These are phyloP conservation scores for Populus hybrid DNA, from an alignment of 441 rosid species.

Conservation along the genomic window DNA sequence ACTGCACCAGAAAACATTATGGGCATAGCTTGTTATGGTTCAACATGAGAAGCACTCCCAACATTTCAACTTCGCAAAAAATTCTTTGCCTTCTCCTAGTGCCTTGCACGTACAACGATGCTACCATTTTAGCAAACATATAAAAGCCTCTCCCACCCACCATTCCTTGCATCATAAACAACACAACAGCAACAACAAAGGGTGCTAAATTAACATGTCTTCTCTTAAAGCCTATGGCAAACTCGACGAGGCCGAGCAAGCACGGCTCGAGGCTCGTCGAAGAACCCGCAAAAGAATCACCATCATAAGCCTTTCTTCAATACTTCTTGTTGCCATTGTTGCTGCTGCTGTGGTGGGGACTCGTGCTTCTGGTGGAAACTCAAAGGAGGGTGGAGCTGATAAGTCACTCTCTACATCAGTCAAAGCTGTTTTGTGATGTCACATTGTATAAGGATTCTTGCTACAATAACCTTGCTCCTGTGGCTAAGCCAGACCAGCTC, in stretches of 20 bases:
- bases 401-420: conserved; percentile 37
- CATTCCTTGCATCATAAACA: neutral
- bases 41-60: conserved; percentile 28
- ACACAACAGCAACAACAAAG: neutral
- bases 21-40: neutral
- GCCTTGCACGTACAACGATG: conserved; percentile 24
- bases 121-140: neutral
- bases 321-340: conserved; percentile 39
- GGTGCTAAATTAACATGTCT: conserved; percentile 28
- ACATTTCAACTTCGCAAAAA: neutral
- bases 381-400: conserved; percentile 13
- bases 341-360: conserved; percentile 61
- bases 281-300: conserved; percentile 40
- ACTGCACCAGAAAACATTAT: neutral
- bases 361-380: conserved; percentile 6
- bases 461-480: conserved; percentile 31
- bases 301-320: conserved; percentile 45
- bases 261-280: conserved; percentile 45
- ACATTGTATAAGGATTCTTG: conserved; percentile 67
- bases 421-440: conserved; percentile 64
- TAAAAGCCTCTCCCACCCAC: neutral
- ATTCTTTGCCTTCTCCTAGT: neutral
- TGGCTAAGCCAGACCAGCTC: conserved; percentile 32
- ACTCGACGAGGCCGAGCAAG: conserved; percentile 51
- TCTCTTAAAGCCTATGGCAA: conserved; percentile 48